phyloP scores from a whole-genome alignment of 768 basidiomycete species.

The Chalciporus chontae region DNA sequence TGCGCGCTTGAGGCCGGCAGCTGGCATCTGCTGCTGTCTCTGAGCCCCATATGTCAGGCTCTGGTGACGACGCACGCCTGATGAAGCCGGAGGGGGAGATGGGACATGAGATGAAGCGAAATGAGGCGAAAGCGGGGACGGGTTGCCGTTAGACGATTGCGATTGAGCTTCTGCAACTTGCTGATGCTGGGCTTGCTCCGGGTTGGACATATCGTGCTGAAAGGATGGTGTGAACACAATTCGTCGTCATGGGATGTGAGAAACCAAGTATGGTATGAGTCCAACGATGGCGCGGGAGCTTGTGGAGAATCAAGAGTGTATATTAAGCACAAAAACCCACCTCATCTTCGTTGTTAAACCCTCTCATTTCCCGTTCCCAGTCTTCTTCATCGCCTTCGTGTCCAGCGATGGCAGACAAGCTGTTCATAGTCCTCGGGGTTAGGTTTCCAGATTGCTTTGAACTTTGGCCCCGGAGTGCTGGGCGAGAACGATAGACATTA shows the following conservation, averaged over 20 bases:
- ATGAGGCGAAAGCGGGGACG: conserved; percentile 64
- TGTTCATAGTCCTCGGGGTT: conserved; percentile 75
- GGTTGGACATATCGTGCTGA: conserved; percentile 22
- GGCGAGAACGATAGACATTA: conserved; percentile 10
- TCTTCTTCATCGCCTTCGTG: conserved; percentile 88
- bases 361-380: conserved; percentile 69
- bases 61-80: conserved; percentile 74
- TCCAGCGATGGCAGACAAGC: conserved; percentile 79
- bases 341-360: conserved; percentile 62
- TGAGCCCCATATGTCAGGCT: conserved; percentile 72
- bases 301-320: conserved; percentile 1
- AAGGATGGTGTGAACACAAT: conserved; percentile 14
- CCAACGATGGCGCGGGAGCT: not conserved
- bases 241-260: conserved; percentile 12
- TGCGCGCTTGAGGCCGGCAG: conserved; percentile 63
- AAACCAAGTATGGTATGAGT: conserved; percentile 4
- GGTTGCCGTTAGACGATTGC: conserved; percentile 34
- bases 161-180: conserved; percentile 49
- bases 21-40: conserved; percentile 48
- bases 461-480: conserved; percentile 51
- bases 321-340: conserved; percentile 36
- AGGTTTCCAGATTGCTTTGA: conserved; percentile 54
- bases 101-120: conserved; percentile 51
- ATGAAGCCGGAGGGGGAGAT: conserved; percentile 68
- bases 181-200: conserved; percentile 38